Evolutionary conservation across 176 grass and related monocot genomes (phyloP).

Genomic region (Miscanthus lutarioriparius): DNA sequence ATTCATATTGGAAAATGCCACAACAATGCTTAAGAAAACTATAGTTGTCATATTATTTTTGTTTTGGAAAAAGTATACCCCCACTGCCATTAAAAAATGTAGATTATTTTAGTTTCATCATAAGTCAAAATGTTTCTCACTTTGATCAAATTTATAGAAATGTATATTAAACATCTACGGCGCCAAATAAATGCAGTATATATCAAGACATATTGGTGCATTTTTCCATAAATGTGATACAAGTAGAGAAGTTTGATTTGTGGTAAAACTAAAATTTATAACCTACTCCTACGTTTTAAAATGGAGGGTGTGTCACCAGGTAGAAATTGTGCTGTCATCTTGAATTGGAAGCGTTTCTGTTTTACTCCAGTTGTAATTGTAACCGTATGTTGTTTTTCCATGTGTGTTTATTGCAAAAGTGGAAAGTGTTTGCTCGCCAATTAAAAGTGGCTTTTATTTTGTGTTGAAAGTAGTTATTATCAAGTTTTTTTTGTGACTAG

Average conservation of each 20-base stretch:
- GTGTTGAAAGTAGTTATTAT: background rate
- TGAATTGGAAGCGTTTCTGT: background rate
- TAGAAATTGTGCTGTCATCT: background rate
- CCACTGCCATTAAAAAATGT: background rate
- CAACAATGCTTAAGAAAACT: background rate
- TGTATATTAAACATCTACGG: background rate
- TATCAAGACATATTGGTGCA: background rate
- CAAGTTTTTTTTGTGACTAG: background rate
- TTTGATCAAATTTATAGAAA: background rate
- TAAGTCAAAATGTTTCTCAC: background rate
- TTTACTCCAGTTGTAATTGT: background rate
- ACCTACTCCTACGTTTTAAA: background rate
- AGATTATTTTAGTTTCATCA: background rate
- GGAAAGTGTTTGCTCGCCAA: background rate
- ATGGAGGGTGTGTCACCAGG: background rate
- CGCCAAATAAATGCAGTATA: background rate
- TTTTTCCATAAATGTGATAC: background rate
- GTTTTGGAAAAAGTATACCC: background rate
- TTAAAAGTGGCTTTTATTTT: background rate
- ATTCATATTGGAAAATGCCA: background rate
- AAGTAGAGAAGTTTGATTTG: background rate
- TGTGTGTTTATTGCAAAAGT: too few relatives aligned
- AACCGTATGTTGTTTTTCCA: background rate
- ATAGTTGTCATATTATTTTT: background rate
- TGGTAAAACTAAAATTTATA: background rate